Evolutionary conservation across 2,329 filamentous ascomycete genomes (phyloP).

Genomic region (Pseudomassariella vexata): DNA sequence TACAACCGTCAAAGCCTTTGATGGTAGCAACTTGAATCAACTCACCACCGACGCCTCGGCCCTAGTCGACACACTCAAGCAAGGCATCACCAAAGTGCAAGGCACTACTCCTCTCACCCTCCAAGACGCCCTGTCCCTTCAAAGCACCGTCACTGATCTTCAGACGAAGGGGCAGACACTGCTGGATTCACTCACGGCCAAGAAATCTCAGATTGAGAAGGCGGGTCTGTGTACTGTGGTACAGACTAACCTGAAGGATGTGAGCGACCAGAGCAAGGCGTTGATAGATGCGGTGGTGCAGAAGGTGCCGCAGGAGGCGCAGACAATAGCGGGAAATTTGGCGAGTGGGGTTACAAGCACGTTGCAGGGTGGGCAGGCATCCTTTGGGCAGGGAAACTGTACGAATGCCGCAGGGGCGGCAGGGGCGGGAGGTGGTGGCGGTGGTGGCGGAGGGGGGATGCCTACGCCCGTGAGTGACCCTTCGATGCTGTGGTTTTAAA

Average conservation of each 20-base stretch:
- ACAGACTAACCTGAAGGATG: slow-evolving; percentile 7
- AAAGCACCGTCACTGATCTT: slow-evolving; percentile 8
- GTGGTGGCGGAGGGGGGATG: too few species aligned
- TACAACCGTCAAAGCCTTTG: slow-evolving; percentile 21
- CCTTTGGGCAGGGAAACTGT: slow-evolving; percentile 14
- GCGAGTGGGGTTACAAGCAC: slow-evolving; percentile 9
- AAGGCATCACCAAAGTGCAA: slow-evolving; percentile 11
- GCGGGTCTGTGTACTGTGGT: slow-evolving; percentile 13
- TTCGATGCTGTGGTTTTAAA: too few species aligned
- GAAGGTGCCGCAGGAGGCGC: slow-evolving; percentile 12
- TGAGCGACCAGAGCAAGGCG: slow-evolving; percentile 11
- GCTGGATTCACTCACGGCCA: slow-evolving; percentile 13
- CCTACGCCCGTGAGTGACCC: too few species aligned
- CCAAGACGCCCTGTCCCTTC: slow-evolving; percentile 11
- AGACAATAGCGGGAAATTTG: slow-evolving; percentile 9
- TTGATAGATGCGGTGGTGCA: slow-evolving; percentile 13
- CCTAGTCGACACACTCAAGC: slow-evolving; percentile 16
- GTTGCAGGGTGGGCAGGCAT: slow-evolving; percentile 8
- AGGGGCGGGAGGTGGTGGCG: too few species aligned
- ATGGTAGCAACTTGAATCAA: slow-evolving; percentile 13
- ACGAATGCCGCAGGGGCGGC: slow-evolving; percentile 1
- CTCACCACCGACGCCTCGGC: slow-evolving; percentile 16
- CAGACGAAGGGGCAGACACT: slow-evolving; percentile 9
- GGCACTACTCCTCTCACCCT: slow-evolving; percentile 8
- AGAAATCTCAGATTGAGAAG: slow-evolving; percentile 16